Percentiles rank a stretch among this genome's conserved stretches.
Evolutionary conservation across 805 yeast genomes (phyloP).

Genomic region (Phaffomyces opuntiae): DNA sequence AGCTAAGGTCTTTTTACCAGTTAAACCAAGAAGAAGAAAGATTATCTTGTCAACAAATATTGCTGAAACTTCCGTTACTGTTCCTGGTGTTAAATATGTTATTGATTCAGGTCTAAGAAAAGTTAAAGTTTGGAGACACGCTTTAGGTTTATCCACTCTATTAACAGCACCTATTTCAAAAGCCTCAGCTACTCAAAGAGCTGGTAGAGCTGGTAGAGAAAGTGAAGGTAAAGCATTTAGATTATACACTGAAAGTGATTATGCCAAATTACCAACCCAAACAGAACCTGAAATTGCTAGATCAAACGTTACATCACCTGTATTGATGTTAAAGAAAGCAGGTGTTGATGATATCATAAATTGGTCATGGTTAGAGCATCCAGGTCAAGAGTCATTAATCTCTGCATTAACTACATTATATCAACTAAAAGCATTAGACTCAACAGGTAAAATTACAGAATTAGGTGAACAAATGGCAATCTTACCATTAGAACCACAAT

Average conservation of each 20-base stretch:
- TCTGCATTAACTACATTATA: slow-evolving; percentile 75
- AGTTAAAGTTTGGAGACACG: slow-evolving; percentile 92
- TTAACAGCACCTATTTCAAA: slow-evolving; percentile 88
- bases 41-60: slow-evolving; percentile 90
- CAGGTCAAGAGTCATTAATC: slow-evolving; percentile 69
- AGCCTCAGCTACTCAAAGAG: slow-evolving; percentile 90
- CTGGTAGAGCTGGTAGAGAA: slow-evolving; percentile 99
- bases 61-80: slow-evolving; percentile 96
- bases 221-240: slow-evolving; percentile 84
- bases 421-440: slow-evolving; percentile 72
- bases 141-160: slow-evolving; percentile 84
- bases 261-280: slow-evolving; percentile 53
- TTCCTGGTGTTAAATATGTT: slow-evolving; percentile 89
- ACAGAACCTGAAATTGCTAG: slow-evolving; percentile 93
- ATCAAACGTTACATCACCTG: slow-evolving; percentile 78
- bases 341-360: slow-evolving; percentile 77
- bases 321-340: slow-evolving; percentile 73
- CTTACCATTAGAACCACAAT: slow-evolving; percentile 86
- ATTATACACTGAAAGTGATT: slow-evolving; percentile 71
- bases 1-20: slow-evolving; percentile 63
- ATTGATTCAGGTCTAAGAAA: slow-evolving; percentile 90
- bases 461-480: slow-evolving; percentile 84
- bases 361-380: slow-evolving; percentile 93
- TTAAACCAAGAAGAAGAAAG: slow-evolving; percentile 66
- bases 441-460: slow-evolving; percentile 65